These are phyloP conservation scores for Thermothelomyces thermophilus DNA, from an alignment of 2,329 filamentous ascomycete species.

Conservation along the genomic window DNA sequence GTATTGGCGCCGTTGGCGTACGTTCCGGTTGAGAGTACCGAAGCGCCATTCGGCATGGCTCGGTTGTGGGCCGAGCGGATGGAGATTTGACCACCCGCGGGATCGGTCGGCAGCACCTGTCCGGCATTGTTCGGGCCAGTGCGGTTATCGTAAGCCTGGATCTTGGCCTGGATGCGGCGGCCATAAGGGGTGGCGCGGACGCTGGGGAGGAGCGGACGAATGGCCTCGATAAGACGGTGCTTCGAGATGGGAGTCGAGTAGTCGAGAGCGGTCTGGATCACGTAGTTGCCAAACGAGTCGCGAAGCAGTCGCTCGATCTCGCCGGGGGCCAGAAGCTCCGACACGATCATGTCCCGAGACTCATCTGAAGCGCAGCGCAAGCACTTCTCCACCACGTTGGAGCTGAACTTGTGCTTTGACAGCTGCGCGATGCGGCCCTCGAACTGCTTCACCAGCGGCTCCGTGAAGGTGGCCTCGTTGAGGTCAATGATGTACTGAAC, in stretches of 20 bases:
- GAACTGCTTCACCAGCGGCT: constrained; percentile 80
- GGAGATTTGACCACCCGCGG: constrained; percentile 48
- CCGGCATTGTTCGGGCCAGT: constrained; percentile 39
- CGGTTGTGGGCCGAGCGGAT: constrained; percentile 41
- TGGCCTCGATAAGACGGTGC: constrained; percentile 68
- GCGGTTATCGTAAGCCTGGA: constrained; percentile 52
- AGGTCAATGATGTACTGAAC: constrained; percentile 98
- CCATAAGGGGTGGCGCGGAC: constrained; percentile 92
- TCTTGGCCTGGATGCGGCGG: constrained; percentile 86
- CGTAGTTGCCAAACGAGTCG: constrained; percentile 94
- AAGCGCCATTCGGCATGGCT: constrained; percentile 35
- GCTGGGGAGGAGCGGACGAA: constrained; percentile 74
- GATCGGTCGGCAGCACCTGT: constrained; percentile 47
- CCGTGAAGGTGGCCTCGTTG: constrained; percentile 79
- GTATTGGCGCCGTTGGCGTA: constrained; percentile 30
- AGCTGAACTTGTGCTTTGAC: constrained; percentile 98
- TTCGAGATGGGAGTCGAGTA: constrained; percentile 70
- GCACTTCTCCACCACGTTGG: constrained; percentile 97
- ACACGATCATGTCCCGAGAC: constrained; percentile 74
- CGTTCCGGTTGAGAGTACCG: constrained; percentile 31
- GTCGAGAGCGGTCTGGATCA: constrained; percentile 92
- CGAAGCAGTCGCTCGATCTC: constrained; percentile 86
- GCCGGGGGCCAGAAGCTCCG: constrained; percentile 65
- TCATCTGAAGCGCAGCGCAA: constrained; percentile 72
- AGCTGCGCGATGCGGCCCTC: constrained; percentile 60